Conservation (phyloP, 768 basidiomycete genomes). For the Leccinum boreale region DNA sequence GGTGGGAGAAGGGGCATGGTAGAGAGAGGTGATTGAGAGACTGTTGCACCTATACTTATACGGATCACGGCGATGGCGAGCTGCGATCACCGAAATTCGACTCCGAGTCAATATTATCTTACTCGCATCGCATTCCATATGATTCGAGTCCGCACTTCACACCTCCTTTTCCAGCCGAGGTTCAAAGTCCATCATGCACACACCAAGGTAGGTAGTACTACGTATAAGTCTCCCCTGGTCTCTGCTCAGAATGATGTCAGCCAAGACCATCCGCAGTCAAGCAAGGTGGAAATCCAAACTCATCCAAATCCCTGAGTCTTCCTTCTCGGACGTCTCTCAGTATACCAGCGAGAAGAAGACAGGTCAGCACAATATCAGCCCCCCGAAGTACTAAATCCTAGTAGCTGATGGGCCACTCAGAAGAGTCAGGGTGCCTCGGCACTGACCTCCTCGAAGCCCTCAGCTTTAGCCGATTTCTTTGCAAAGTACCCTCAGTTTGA, state of each 20-base stretch:
- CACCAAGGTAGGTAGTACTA: not conserved
- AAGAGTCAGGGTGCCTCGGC: not conserved
- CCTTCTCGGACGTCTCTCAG: not conserved
- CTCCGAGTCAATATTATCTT: not conserved
- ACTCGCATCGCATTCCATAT: not conserved
- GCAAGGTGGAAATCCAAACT: not conserved
- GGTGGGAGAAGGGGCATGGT: constrained; percentile 75
- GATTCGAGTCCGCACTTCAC: not conserved
- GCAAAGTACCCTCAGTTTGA: not conserved
- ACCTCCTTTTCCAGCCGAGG: not conserved
- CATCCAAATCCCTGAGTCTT: not conserved
- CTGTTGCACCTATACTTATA: not conserved
- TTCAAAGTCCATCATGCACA: not conserved
- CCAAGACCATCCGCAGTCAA: constrained; percentile 1
- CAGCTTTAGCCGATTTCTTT: not conserved
- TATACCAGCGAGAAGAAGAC: not conserved
- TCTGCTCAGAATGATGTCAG: constrained; percentile 1
- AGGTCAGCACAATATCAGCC: not conserved
- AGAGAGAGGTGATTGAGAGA: not conserved
- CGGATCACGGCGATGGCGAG: not conserved
- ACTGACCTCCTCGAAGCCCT: not conserved
- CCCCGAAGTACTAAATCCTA: not conserved
- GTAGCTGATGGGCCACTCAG: not conserved
- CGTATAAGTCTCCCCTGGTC: not conserved
- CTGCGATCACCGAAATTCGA: too few relatives aligned